Conservation (phyloP, 441 rosid species). For the Euphorbia celastroides region DNA sequence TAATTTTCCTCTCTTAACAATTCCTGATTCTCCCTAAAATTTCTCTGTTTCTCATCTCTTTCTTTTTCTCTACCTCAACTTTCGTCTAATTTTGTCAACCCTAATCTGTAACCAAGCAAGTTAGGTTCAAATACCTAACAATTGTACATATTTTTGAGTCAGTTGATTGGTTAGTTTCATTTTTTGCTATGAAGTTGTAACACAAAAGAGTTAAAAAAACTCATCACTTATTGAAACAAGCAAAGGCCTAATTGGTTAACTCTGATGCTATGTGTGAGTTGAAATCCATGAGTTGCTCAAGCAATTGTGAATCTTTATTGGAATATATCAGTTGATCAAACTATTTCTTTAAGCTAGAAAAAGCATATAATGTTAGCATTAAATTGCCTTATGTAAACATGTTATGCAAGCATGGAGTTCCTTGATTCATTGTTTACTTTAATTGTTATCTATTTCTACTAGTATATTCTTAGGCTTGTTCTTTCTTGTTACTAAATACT, state of each 20-base stretch:
- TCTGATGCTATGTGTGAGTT: conserved; percentile 1
- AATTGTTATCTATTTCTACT: background rate
- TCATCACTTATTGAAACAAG: background rate
- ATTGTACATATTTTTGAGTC: background rate
- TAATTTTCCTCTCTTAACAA: too few species aligned
- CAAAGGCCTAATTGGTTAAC: background rate
- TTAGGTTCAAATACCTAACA: too few species aligned
- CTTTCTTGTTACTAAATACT: conserved; percentile 9
- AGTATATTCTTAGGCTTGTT: background rate
- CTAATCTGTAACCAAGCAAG: too few species aligned
- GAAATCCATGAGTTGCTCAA: background rate
- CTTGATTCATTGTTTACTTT: background rate
- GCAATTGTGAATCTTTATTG: background rate
- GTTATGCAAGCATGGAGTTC: too few species aligned
- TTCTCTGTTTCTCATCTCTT: too few species aligned
- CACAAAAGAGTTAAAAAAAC: background rate
- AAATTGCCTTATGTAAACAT: too few species aligned
- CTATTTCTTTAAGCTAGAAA: background rate
- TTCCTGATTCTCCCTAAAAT: too few species aligned
- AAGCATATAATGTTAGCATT: background rate
- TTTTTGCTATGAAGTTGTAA: background rate
- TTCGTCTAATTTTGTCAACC: too few species aligned
- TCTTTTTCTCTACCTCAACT: too few species aligned
- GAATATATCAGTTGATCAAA: background rate
- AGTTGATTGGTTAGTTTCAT: background rate